Evolutionary conservation across 148 eudicot genomes (phyloP).

Genomic region (Beta vulgaris): DNA sequence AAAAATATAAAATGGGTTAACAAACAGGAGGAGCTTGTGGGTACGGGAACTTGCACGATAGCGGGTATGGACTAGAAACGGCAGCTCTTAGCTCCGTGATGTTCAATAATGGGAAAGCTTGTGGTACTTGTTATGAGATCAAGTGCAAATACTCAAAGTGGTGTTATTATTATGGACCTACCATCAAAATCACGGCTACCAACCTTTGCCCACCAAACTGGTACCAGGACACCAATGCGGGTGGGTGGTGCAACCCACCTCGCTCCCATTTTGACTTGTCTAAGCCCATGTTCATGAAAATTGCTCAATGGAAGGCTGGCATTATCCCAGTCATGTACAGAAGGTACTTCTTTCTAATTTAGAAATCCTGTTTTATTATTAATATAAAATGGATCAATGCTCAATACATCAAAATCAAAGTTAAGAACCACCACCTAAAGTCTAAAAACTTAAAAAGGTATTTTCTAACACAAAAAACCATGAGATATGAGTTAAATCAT

Average conservation of each 20-base stretch:
- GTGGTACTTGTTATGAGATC: slow-evolving; percentile 43
- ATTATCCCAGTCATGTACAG: slow-evolving; percentile 44
- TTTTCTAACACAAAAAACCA: too few species aligned
- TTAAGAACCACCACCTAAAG: too few species aligned
- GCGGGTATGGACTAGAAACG: slow-evolving; percentile 38
- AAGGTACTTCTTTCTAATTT: too few species aligned
- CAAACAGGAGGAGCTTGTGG: slow-evolving; percentile 51
- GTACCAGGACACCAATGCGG: slow-evolving; percentile 31
- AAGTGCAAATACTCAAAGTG: slow-evolving; percentile 38
- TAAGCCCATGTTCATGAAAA: slow-evolving; percentile 38
- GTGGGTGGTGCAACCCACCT: slow-evolving; percentile 63
- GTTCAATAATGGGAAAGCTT: slow-evolving; percentile 42
- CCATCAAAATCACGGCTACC: slow-evolving; percentile 44
- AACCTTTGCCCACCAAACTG: slow-evolving; percentile 52
- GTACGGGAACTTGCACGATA: slow-evolving; percentile 33
- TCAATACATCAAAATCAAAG: too few species aligned
- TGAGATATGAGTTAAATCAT: too few species aligned
- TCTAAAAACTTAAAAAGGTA: too few species aligned
- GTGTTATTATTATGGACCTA: slow-evolving; percentile 24
- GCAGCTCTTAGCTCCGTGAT: slow-evolving; percentile 44
- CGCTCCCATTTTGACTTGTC: slow-evolving; percentile 45
- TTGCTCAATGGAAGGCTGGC: slow-evolving; percentile 43
- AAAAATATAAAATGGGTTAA: too few species aligned
- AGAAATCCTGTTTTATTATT: too few species aligned
- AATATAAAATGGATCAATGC: too few species aligned